phyloP scores from a whole-genome alignment of 352 stramenopile species.

The Phytophthora citricola region DNA sequence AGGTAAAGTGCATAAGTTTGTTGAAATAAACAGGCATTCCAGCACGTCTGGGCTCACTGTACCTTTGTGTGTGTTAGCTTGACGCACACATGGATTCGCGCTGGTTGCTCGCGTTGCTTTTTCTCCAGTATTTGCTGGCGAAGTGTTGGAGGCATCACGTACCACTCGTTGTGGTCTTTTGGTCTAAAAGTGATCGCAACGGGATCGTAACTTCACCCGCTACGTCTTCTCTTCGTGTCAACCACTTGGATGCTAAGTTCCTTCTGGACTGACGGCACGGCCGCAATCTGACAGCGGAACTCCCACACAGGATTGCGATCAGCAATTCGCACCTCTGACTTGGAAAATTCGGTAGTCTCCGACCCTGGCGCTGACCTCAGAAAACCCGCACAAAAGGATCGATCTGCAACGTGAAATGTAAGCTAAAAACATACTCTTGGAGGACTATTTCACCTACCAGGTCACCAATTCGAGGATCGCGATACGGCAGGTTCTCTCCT shows the following conservation, averaged over 20 bases:
- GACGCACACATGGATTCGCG: constrained; percentile 46
- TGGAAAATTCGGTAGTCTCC: constrained; percentile 12
- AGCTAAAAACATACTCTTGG: neutral
- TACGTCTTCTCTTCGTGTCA: constrained; percentile 54
- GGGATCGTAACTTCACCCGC: constrained; percentile 54
- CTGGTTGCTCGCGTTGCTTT: constrained; percentile 34
- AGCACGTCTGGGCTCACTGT: constrained; percentile 8
- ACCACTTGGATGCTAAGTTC: constrained; percentile 63
- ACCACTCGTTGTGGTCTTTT: constrained; percentile 67
- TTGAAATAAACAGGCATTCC: neutral
- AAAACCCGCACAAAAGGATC: constrained; percentile 61
- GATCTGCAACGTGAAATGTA: constrained; percentile 40
- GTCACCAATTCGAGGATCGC: constrained; percentile 52
- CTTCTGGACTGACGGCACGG: constrained; percentile 46
- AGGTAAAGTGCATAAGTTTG: constrained; percentile 1
- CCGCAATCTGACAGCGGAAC: constrained; percentile 33
- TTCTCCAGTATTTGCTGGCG: constrained; percentile 68
- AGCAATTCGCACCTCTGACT: constrained; percentile 50
- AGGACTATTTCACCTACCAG: constrained; percentile 29
- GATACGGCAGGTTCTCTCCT: constrained; percentile 55
- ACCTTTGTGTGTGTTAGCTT: constrained; percentile 69
- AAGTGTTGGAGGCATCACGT: constrained; percentile 61
- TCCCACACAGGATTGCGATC: constrained; percentile 61
- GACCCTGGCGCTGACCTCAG: constrained; percentile 27
- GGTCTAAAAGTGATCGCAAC: constrained; percentile 62